Evolutionary conservation across 2,329 filamentous ascomycete species (phyloP), one percentile per base, ranked within the genome.

Genomic region (Pestalotiopsis sp.): DNA sequence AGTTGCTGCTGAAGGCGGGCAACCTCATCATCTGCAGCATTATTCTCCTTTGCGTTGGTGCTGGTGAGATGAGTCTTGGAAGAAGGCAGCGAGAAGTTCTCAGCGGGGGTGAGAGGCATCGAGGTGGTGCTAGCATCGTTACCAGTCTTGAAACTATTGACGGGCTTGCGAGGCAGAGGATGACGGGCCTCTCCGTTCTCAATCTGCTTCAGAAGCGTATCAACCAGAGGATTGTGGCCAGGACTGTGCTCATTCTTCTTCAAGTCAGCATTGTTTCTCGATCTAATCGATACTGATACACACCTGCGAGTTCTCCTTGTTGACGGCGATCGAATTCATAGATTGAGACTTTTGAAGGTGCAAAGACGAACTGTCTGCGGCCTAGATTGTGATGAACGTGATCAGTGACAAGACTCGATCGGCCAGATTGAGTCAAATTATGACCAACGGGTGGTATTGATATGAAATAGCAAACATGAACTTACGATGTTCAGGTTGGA

Each of bases 201-300:
- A n/a, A 95, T 85, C 77, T 91, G 92, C 68, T 91, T 88, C 71
- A 94, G 83, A 65, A 94, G 87, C 69, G 90, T 90, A 74, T 96
- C 93, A 84, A 95, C 89, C 9, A 86, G 84, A 67, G 84, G 86
- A 38, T 80, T 71, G 56, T 17, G 45, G 17, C 86, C 84, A 61
- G 76, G 27, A 20, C 12, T 31, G 7, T n/a, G 45, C 45, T 52
- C 17, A 20, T 17, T n/a, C 45, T 52, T 52, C 45, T n/a, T 9
- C 7, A n/a, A n/a, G 45, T 52, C 23, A 52, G 45, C 2, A 52
- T 9, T n/a, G 11, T n/a, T 23, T n/a, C 4, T n/a, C 17, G 4
- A 52, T 9, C 45, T 20, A 9, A 5, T 3, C 17, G 17, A 14
- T 23, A 17, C 17, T n/a, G 45, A 52, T n/a, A 52, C 45, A 20